Evolutionary conservation across 2,329 filamentous ascomycete genomes (phyloP).

Genomic region (Berkeleyomyces rouxiae): DNA sequence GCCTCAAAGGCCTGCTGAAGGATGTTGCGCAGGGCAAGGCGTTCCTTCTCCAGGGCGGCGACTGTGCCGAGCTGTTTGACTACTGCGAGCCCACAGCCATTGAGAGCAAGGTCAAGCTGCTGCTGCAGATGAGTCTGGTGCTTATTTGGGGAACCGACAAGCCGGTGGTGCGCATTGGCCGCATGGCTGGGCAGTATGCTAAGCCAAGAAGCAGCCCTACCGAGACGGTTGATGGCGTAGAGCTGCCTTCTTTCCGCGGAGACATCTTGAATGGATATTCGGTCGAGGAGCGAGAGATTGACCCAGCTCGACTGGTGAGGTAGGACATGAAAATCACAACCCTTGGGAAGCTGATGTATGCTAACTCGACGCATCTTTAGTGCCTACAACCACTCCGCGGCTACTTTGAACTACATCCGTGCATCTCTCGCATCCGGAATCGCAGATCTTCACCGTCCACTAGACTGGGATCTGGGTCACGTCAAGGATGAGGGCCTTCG

Average conservation of each 20-base stretch:
- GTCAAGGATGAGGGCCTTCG: conserved; percentile 72
- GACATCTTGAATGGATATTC: conserved; percentile 90
- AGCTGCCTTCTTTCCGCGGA: conserved; percentile 80
- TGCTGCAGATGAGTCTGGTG: conserved; percentile 92
- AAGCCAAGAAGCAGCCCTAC: conserved; percentile 84
- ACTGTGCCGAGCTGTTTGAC: conserved; percentile 93
- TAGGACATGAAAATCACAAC: conserved; percentile 19
- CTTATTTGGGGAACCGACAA: conserved; percentile 73
- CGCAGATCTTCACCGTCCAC: conserved; percentile 78
- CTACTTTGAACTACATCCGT: conserved; percentile 85
- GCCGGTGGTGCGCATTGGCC: conserved; percentile 81
- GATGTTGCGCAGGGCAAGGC: conserved; percentile 83
- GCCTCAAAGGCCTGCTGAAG: conserved; percentile 58
- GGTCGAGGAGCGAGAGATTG: conserved; percentile 56
- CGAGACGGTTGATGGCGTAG: conserved; percentile 62
- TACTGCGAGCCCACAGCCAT: conserved; percentile 85
- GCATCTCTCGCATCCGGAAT: conserved; percentile 72
- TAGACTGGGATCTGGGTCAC: conserved; percentile 91
- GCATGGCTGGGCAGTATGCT: conserved; percentile 95
- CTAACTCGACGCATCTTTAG: conserved; percentile 22
- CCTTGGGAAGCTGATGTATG: not conserved
- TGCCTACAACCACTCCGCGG: conserved; percentile 90
- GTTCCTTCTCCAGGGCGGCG: conserved; percentile 87
- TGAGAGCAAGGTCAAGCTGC: conserved; percentile 89
- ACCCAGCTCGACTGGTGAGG: conserved; percentile 68